Conservation (phyloP, 1,139 yeast species). For the Debaryomyces nepalensis region DNA sequence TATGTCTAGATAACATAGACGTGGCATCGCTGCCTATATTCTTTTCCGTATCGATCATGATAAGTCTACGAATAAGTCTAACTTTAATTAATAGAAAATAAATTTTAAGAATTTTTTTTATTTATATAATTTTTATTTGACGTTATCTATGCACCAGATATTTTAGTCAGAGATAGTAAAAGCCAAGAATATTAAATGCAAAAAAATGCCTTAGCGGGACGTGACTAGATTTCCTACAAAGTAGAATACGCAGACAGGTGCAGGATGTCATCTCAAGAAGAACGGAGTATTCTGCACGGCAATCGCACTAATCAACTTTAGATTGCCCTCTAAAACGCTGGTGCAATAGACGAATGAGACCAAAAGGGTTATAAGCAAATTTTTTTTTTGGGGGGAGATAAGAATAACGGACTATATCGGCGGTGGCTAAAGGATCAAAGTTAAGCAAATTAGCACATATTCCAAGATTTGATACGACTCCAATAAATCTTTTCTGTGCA, state of each 20-base stretch:
- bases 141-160: not conserved
- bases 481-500: too few relatives aligned
- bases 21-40: slow-evolving; percentile 16
- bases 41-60: slow-evolving; percentile 7
- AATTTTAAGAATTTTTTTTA: slow-evolving; percentile 5
- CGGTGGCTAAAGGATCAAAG: too few relatives aligned
- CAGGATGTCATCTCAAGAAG: slow-evolving; percentile 1
- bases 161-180: not conserved
- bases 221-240: slow-evolving; percentile 5
- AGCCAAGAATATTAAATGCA: slow-evolving; percentile 3
- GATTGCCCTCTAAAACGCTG: not conserved
- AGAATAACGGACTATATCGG: too few relatives aligned
- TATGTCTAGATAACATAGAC: slow-evolving; percentile 47
- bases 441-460: too few relatives aligned
- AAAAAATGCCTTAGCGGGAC: slow-evolving; percentile 5
- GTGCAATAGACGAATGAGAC: too few relatives aligned
- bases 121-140: slow-evolving; percentile 5
- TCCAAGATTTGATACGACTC: too few relatives aligned
- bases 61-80: not conserved
- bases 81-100: not conserved
- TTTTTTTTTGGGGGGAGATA: too few relatives aligned
- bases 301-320: not conserved
- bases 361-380: too few relatives aligned
- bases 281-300: slow-evolving; percentile 1
- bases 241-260: too few relatives aligned